Evolutionary conservation across 1,139 yeast genomes (phyloP).

Genomic region (Nakaseomyces nivariensis): DNA sequence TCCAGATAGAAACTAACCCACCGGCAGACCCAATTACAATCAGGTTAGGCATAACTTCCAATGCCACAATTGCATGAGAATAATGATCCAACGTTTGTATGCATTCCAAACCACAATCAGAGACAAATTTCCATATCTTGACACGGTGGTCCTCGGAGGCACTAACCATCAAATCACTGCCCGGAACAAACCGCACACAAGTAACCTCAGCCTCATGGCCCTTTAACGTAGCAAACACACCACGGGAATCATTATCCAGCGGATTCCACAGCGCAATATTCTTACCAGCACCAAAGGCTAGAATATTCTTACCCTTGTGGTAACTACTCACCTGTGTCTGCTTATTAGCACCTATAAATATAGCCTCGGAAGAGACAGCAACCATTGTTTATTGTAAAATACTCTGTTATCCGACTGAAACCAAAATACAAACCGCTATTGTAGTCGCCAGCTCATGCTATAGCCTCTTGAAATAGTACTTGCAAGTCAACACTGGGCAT

Average conservation of each 20-base stretch:
- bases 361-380: slow-evolving; percentile 35
- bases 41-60: slow-evolving; percentile 29
- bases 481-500: neutral
- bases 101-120: slow-evolving; percentile 17
- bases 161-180: slow-evolving; percentile 41
- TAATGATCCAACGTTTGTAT: slow-evolving; percentile 35
- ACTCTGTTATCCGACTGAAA: too few species aligned
- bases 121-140: slow-evolving; percentile 45
- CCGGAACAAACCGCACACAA: slow-evolving; percentile 48
- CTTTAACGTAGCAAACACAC: slow-evolving; percentile 48
- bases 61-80: slow-evolving; percentile 41
- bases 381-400: slow-evolving; percentile 4
- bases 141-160: slow-evolving; percentile 57
- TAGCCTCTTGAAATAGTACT: too few species aligned
- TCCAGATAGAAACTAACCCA: slow-evolving; percentile 51
- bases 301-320: slow-evolving; percentile 31
- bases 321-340: slow-evolving; percentile 62
- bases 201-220: slow-evolving; percentile 50
- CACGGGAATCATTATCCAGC: slow-evolving; percentile 32
- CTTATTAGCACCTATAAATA: slow-evolving; percentile 72
- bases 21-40: slow-evolving; percentile 59
- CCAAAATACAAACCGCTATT: too few species aligned
- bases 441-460: too few species aligned
- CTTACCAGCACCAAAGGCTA: slow-evolving; percentile 72
- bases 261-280: slow-evolving; percentile 74